phyloP scores from a whole-genome alignment of 352 stramenopile species.

The Albugo laibachii region DNA sequence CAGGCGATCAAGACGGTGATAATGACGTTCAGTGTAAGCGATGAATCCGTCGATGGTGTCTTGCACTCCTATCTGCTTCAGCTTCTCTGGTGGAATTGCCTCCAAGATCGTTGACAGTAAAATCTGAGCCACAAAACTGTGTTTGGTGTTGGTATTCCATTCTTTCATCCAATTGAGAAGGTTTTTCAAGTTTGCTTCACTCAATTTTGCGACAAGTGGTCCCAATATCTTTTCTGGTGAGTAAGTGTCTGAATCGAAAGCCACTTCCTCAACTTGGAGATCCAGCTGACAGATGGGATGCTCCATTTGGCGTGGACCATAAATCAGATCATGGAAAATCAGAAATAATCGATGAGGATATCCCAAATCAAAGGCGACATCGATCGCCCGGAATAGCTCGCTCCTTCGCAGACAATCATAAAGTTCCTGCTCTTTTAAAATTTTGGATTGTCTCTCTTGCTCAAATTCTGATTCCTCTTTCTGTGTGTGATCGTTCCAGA shows the following conservation, averaged over 20 bases:
- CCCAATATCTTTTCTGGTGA: constrained; percentile 37
- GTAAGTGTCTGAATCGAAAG: constrained; percentile 32
- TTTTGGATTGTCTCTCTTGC: constrained; percentile 71
- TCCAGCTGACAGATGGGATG: constrained; percentile 11
- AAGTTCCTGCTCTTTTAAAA: constrained; percentile 90
- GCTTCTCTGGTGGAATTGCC: constrained; percentile 29
- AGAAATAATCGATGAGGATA: constrained; percentile 88
- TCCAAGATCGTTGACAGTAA: constrained; percentile 83
- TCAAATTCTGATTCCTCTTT: constrained; percentile 73
- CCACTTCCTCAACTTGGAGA: constrained; percentile 11
- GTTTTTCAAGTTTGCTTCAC: constrained; percentile 67
- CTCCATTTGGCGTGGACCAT: constrained; percentile 46
- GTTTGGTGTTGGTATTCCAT: constrained; percentile 95
- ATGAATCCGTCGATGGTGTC: constrained; percentile 86
- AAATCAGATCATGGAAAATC: constrained; percentile 70
- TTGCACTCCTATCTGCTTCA: constrained; percentile 44
- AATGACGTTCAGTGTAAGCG: constrained; percentile 94
- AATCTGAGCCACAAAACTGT: constrained; percentile 85
- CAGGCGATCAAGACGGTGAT: constrained; percentile 91
- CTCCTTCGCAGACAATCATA: constrained; percentile 87
- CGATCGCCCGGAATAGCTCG: constrained; percentile 71
- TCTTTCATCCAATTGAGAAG: constrained; percentile 90
- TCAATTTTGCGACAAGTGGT: constrained; percentile 49
- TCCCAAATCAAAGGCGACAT: constrained; percentile 83
- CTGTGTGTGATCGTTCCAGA: constrained; percentile 90